Conservation (phyloP, 2,329 filamentous ascomycete genomes). For the Teratosphaeria epicoccoides region DNA sequence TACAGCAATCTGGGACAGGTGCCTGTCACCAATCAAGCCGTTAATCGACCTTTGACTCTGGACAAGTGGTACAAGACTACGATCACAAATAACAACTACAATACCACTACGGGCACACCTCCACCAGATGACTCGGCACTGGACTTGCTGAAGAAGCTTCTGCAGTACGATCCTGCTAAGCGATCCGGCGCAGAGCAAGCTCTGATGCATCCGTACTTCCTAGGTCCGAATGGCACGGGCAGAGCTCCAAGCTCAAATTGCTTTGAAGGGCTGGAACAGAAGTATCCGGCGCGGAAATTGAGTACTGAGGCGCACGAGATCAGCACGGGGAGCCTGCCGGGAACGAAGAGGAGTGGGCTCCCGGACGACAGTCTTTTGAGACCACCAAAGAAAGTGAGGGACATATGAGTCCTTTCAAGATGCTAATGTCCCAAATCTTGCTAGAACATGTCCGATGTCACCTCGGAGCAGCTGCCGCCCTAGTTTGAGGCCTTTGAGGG, state of each 20-base stretch:
- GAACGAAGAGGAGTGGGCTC: constrained; percentile 78
- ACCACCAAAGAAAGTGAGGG: constrained; percentile 46
- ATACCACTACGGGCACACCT: constrained; percentile 20
- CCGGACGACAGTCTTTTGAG: constrained; percentile 67
- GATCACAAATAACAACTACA: constrained; percentile 38
- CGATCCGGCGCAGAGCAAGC: constrained; percentile 80
- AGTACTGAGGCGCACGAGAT: constrained; percentile 96
- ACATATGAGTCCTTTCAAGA: constrained; percentile 20
- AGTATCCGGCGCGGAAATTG: constrained; percentile 83
- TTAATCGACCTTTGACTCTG: constrained; percentile 47
- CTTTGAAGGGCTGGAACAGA: constrained; percentile 78
- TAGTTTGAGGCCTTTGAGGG: background rate
- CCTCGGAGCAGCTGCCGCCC: background rate
- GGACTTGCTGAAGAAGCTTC: constrained; percentile 65
- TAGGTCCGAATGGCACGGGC: constrained; percentile 16
- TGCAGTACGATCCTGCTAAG: constrained; percentile 88
- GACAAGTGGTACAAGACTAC: constrained; percentile 54
- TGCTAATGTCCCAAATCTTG: background rate
- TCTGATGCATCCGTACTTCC: constrained; percentile 85
- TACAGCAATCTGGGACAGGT: constrained; percentile 39
- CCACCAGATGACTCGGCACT: constrained; percentile 56
- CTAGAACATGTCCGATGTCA: background rate
- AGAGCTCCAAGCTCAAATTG: constrained; percentile 60
- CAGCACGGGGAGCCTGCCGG: constrained; percentile 74
- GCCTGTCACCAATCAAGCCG: constrained; percentile 36